These are phyloP conservation scores for Pleomassaria siparia DNA, from an alignment of 2,329 filamentous ascomycete genomes.

Conservation along the genomic window DNA sequence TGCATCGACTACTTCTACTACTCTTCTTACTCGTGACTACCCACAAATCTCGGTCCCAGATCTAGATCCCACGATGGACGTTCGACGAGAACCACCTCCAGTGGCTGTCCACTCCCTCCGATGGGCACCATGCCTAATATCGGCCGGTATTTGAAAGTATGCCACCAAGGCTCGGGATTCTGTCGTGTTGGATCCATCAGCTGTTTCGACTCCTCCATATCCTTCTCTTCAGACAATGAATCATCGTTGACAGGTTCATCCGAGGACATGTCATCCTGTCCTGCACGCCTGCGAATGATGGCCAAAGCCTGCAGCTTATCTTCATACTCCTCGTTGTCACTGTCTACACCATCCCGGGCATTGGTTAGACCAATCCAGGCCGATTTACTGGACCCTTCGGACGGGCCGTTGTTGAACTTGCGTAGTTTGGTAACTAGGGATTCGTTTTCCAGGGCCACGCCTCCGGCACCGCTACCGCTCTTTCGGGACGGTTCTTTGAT, in stretches of 20 bases:
- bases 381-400: constrained; percentile 24
- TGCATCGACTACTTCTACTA: not conserved
- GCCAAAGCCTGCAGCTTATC: constrained; percentile 32
- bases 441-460: constrained; percentile 51
- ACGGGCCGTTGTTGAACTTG: constrained; percentile 48
- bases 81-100: constrained; percentile 88
- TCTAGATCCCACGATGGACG: constrained; percentile 82
- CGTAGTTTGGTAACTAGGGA: constrained; percentile 52
- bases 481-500: constrained; percentile 22
- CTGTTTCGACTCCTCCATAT: constrained; percentile 17
- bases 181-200: constrained; percentile 22
- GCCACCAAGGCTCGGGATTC: constrained; percentile 61
- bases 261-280: constrained; percentile 21
- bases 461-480: constrained; percentile 57
- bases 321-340: constrained; percentile 41
- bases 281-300: constrained; percentile 26
- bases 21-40: constrained; percentile 38
- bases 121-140: constrained; percentile 74
- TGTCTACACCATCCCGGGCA: constrained; percentile 19
- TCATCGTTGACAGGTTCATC: constrained; percentile 16
- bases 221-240: constrained; percentile 8
- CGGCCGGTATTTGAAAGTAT: constrained; percentile 91
- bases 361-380: constrained; percentile 33
- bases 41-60: constrained; percentile 65
- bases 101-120: constrained; percentile 39